These are phyloP conservation scores for Cutaneotrichosporon cavernicola DNA, from an alignment of 1,284 basidiomycete genomes.

Conservation along the genomic window DNA sequence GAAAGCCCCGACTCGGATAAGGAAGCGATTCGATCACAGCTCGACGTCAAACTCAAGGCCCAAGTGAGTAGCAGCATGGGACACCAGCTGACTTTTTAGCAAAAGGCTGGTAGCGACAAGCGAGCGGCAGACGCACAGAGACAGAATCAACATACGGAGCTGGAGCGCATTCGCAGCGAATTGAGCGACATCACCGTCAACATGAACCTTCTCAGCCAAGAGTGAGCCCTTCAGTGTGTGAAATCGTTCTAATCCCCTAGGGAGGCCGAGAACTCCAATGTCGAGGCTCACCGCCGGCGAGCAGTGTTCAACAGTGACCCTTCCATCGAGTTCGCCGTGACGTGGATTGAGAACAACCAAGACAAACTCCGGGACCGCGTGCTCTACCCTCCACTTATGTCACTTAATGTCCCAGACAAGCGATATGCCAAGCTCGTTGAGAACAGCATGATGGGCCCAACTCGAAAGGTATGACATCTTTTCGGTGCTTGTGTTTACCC, in stretches of 20 bases:
- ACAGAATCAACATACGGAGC: neutral
- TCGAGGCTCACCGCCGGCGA: slow-evolving; percentile 56
- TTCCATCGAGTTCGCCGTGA: slow-evolving; percentile 62
- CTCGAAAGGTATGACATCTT: slow-evolving; percentile 61
- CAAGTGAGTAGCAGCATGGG: neutral
- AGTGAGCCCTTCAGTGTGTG: neutral
- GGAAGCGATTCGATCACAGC: slow-evolving; percentile 5
- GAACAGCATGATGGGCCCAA: slow-evolving; percentile 62
- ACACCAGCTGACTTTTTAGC: neutral
- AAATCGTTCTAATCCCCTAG: slow-evolving; percentile 48
- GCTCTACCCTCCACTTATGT: slow-evolving; percentile 78
- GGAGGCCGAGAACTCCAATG: slow-evolving; percentile 62
- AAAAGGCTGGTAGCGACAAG: neutral
- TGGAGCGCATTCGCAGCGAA: neutral
- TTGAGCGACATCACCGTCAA: slow-evolving; percentile 3
- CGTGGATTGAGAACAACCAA: slow-evolving; percentile 73
- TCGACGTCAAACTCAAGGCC: neutral
- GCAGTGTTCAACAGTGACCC: slow-evolving; percentile 58
- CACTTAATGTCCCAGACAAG: slow-evolving; percentile 67
- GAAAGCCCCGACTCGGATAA: neutral
- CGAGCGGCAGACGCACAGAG: neutral
- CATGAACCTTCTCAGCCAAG: slow-evolving; percentile 10
- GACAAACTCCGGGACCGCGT: slow-evolving; percentile 72
- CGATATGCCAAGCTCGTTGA: slow-evolving; percentile 72
- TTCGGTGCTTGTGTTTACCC: slow-evolving; percentile 4